phyloP scores from a whole-genome alignment of 306 rosid species.

The Quercus mongolica region DNA sequence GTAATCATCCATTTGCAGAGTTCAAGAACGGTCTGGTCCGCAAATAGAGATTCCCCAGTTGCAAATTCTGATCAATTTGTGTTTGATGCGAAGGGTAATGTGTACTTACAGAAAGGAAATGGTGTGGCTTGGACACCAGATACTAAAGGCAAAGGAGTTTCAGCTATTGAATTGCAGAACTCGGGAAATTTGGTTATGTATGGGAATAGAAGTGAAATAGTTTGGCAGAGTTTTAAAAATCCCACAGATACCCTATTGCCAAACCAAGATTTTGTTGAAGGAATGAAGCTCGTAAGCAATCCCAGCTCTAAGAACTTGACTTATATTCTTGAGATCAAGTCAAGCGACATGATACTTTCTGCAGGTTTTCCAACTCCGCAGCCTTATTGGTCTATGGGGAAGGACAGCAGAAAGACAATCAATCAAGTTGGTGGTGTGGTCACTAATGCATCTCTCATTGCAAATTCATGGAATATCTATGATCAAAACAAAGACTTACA shows the following conservation, averaged over 20 bases:
- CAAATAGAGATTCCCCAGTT: constrained; percentile 65
- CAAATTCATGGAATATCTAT: constrained; percentile 85
- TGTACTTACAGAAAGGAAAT: constrained; percentile 39
- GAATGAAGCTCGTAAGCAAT: constrained; percentile 69
- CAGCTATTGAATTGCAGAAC: constrained; percentile 60
- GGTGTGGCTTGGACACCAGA: constrained; percentile 61
- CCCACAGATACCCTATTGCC: constrained; percentile 81
- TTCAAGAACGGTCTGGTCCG: constrained; percentile 53
- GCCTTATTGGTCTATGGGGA: constrained; percentile 82
- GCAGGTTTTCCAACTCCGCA: constrained; percentile 63
- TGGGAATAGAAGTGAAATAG: constrained; percentile 29
- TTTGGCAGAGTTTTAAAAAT: constrained; percentile 87
- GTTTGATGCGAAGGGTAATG: constrained; percentile 62
- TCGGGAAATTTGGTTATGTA: constrained; percentile 73
- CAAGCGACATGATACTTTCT: constrained; percentile 63
- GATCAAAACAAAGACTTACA: constrained; percentile 50
- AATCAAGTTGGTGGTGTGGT: constrained; percentile 42
- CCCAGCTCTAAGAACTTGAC: constrained; percentile 45
- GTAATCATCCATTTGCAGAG: constrained; percentile 39
- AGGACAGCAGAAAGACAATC: constrained; percentile 53
- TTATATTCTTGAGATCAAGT: constrained; percentile 61
- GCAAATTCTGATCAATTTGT: constrained; percentile 59
- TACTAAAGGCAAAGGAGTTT: constrained; percentile 45
- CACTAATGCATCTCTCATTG: constrained; percentile 45
- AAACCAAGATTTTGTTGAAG: constrained; percentile 61